Evolutionary conservation across 2,329 filamentous ascomycete species (phyloP).

Genomic region (Colletotrichum ledebouriae): DNA sequence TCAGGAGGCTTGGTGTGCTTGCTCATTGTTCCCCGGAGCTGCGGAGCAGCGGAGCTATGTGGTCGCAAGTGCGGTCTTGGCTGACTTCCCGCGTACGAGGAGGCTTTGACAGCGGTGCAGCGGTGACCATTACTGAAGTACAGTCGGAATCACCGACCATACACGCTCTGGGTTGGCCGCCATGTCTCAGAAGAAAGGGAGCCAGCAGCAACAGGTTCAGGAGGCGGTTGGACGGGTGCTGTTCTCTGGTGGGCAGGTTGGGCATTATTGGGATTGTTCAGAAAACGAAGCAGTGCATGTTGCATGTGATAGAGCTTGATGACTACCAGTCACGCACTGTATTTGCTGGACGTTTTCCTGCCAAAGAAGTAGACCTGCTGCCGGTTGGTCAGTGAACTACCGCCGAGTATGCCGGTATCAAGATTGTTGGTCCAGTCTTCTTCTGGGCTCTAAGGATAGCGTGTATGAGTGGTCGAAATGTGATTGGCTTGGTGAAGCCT

Average conservation of each 20-base stretch:
- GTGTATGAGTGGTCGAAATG: constrained; percentile 5
- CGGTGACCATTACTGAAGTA: constrained; percentile 3
- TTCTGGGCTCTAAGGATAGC: constrained; percentile 4
- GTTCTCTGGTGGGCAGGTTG: constrained; percentile 3
- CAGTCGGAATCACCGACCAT: constrained; percentile 32
- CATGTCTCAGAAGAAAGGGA: constrained; percentile 38
- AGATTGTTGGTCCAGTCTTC: constrained; percentile 7
- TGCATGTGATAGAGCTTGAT: constrained; percentile 33
- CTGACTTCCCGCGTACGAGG: constrained; percentile 4
- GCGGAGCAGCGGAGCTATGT: constrained; percentile 10
- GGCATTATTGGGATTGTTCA: constrained; percentile 4
- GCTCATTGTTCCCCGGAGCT: neutral
- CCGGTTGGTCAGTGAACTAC: neutral
- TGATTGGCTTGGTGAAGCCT: neutral
- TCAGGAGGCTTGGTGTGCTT: constrained; percentile 8
- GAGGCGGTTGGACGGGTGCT: constrained; percentile 18
- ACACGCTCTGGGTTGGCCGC: constrained; percentile 28
- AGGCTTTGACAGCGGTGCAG: neutral
- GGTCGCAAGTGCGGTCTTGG: constrained; percentile 13
- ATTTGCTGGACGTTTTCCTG: neutral
- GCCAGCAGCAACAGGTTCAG: constrained; percentile 18
- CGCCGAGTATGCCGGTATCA: constrained; percentile 18
- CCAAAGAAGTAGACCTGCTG: no score
- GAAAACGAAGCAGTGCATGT: neutral
- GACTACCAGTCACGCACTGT: neutral